Evolutionary conservation across 1,284 basidiomycete genomes (phyloP).

Genomic region (Austroboletus novae-zelandiae): DNA sequence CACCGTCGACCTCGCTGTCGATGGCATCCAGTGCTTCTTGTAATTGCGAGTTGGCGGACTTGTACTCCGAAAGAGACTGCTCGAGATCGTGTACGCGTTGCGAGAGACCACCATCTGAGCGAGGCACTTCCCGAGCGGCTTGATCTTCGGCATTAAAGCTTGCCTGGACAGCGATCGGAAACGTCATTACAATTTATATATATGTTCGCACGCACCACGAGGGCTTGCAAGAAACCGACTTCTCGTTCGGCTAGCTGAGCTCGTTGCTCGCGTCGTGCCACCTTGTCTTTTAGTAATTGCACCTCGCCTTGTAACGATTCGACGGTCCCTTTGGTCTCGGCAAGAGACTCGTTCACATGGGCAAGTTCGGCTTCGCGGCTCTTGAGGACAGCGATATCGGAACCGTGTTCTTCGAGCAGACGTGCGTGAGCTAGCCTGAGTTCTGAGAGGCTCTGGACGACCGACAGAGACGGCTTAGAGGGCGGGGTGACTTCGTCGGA

Average conservation of each 20-base stretch:
- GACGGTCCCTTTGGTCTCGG: constrained; percentile 35
- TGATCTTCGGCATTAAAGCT: constrained; percentile 58
- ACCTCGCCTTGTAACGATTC: constrained; percentile 38
- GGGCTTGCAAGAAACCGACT: constrained; percentile 57
- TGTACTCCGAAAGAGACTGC: constrained; percentile 53
- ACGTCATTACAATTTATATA: neutral
- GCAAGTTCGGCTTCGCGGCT: constrained; percentile 50
- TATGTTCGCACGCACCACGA: constrained; percentile 47
- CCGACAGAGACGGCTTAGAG: constrained; percentile 47
- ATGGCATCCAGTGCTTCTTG: constrained; percentile 43
- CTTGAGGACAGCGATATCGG: constrained; percentile 47
- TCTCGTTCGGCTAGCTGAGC: constrained; percentile 54
- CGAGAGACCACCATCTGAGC: constrained; percentile 27
- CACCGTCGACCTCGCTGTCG: constrained; percentile 31
- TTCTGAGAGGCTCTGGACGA: constrained; percentile 52
- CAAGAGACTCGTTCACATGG: constrained; percentile 36
- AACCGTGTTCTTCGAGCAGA: constrained; percentile 64
- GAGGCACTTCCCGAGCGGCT: constrained; percentile 22
- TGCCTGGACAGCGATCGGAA: constrained; percentile 37
- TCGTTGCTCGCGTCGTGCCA: constrained; percentile 45
- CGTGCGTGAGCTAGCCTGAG: constrained; percentile 60
- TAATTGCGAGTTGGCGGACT: constrained; percentile 44
- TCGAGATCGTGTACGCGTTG: constrained; percentile 59
- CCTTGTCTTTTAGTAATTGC: constrained; percentile 41
- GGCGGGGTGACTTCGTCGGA: constrained; percentile 35